These are phyloP conservation scores for Thalia dealbata DNA, from an alignment of 176 grass and related monocot genomes.

Conservation along the genomic window DNA sequence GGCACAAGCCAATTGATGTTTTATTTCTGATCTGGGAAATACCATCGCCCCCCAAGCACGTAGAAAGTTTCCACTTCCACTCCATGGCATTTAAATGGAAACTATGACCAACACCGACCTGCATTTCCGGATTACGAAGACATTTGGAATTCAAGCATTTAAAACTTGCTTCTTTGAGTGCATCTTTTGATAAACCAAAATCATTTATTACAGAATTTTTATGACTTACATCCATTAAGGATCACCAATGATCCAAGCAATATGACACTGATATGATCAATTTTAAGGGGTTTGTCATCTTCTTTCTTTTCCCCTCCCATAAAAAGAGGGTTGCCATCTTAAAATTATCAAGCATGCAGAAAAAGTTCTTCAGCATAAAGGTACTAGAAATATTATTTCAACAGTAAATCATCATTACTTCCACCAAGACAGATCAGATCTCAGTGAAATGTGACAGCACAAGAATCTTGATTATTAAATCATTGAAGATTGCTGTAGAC, in stretches of 20 bases:
- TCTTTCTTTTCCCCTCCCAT: no score
- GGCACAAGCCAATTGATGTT: slow-evolving; percentile 64
- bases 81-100: slow-evolving; percentile 65
- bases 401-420: background rate
- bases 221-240: no score
- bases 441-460: no score
- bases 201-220: no score
- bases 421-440: background rate
- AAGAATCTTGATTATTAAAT: no score
- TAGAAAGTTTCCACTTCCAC: slow-evolving; percentile 97
- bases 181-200: background rate
- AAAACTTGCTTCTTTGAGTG: background rate
- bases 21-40: slow-evolving; percentile 89
- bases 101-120: slow-evolving; percentile 88
- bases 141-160: background rate
- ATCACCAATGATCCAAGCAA: no score
- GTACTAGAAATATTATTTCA: background rate
- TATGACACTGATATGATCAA: no score
- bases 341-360: background rate
- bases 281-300: no score
- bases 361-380: background rate
- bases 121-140: background rate
- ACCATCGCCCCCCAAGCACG: slow-evolving; percentile 80
- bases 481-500: no score
- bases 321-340: no score